Evolutionary conservation across 1,139 yeast genomes (phyloP), one percentile per base, ranked within the genome.

Genomic region (Kodamaea sp.): DNA sequence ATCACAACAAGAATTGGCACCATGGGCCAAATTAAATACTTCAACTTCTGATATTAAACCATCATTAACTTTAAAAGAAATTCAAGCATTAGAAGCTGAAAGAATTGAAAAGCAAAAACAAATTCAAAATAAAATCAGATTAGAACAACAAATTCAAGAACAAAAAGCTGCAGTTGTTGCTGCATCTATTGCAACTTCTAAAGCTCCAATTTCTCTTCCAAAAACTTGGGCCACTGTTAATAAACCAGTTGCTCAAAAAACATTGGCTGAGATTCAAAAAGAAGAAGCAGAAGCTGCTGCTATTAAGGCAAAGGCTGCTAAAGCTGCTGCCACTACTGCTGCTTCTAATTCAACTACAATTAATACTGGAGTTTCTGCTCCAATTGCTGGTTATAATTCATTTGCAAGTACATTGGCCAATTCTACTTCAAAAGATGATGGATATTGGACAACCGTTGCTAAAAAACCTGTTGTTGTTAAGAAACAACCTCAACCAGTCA

Each of bases 1-100:
- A 7, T 32, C 48, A 6, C 55, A 53, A 48, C 55, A 45, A 42
- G 57, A 58, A 38, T 55, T 73, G 42, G 84, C 84, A 7, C 84
- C 84, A 31, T 79, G 84, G 84, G 83, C 84, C 6, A 49, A 62
- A 8, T 51, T 57, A 11, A 50, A 36, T 27, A 30, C 48, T 20
- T 49, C 45, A 10, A 47, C 57, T 6, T 47, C 58, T 9, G 50
- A 62, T 12, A 4, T 15, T 15, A 62, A 70, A 38, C 81, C 83
- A 31, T 58, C 71, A n/a, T 62, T 81, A 43, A 71, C 87, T 1
- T 65, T 86, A 48, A 77, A 79, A 43, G 87, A 86, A 55, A 82
- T 86, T 46, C 92, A 84, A 58, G 75, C 70, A 45, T 60, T 81
- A 43, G 94, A 84, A 54, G 82, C 81, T 32, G 78, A 75, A 41